These are phyloP conservation scores for Lavandula angustifolia DNA, from an alignment of 257 asterid genomes.

Conservation along the genomic window DNA sequence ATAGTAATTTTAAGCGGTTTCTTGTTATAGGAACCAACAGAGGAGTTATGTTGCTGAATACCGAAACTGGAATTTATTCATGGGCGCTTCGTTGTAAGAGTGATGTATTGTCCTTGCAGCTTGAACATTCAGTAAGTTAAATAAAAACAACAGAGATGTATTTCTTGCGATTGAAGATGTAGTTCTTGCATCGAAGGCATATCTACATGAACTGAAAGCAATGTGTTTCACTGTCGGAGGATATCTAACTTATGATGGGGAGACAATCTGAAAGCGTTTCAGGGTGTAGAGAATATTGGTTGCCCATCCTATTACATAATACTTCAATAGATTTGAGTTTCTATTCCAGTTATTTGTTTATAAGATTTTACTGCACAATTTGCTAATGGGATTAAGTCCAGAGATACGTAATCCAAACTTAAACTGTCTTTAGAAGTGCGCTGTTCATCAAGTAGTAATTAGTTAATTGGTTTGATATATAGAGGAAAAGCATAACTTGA, in stretches of 20 bases:
- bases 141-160: conserved; percentile 13
- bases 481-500: not conserved
- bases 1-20: conserved; percentile 21
- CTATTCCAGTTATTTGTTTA: too few species aligned
- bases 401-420: too few species aligned
- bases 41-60: conserved; percentile 71
- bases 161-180: conserved; percentile 9
- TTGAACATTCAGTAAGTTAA: conserved; percentile 56
- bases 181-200: conserved; percentile 11
- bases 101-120: conserved; percentile 70
- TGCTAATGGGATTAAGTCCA: too few species aligned
- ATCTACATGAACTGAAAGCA: not conserved
- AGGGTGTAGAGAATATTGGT: too few species aligned
- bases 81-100: conserved; percentile 69
- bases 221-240: not conserved
- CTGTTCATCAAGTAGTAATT: too few species aligned
- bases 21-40: conserved; percentile 63
- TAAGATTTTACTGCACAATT: too few species aligned
- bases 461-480: not conserved
- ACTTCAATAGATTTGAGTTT: too few species aligned
- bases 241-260: not conserved
- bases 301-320: too few species aligned
- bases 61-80: conserved; percentile 60
- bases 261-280: too few species aligned
- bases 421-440: too few species aligned